Conservation (phyloP, 495 filamentous ascomycete species). For the Neurospora sp. region DNA sequence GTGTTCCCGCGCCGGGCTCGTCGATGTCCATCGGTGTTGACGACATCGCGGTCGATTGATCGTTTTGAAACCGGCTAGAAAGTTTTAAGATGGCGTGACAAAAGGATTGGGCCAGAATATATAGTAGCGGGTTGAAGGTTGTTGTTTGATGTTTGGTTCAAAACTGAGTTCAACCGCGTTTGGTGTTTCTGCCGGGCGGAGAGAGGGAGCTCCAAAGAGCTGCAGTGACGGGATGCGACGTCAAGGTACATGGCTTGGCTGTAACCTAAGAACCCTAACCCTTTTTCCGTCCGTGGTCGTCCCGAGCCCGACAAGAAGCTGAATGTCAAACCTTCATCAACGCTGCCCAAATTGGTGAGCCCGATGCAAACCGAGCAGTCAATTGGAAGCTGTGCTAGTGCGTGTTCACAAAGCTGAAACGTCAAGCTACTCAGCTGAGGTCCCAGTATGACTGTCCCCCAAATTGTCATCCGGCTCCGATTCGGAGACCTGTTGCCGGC, state of each 20-base stretch:
- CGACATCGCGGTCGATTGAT: slow-evolving; percentile 24
- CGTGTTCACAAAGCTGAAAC: background rate
- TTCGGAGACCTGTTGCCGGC: background rate
- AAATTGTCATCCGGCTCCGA: background rate
- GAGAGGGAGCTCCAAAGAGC: background rate
- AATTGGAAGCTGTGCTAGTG: background rate
- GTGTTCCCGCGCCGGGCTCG: slow-evolving; percentile 25
- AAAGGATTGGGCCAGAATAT: background rate
- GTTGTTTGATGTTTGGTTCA: background rate
- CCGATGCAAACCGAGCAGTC: background rate
- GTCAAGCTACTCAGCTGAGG: background rate
- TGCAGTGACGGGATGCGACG: background rate
- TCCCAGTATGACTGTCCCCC: background rate
- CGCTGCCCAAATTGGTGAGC: background rate
- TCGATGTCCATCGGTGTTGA: slow-evolving; percentile 46
- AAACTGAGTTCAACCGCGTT: background rate
- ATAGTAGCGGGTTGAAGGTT: background rate
- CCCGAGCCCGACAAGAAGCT: background rate
- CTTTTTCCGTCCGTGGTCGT: background rate
- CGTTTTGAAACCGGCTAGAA: background rate
- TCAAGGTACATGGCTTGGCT: background rate
- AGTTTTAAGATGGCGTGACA: background rate
- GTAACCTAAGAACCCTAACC: background rate
- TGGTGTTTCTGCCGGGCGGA: background rate
- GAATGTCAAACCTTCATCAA: background rate